Evolutionary conservation across 371 early-diverging fungal genomes (phyloP), one percentile per base, ranked within the genome.

Genomic region (Actinomortierella ambigua): DNA sequence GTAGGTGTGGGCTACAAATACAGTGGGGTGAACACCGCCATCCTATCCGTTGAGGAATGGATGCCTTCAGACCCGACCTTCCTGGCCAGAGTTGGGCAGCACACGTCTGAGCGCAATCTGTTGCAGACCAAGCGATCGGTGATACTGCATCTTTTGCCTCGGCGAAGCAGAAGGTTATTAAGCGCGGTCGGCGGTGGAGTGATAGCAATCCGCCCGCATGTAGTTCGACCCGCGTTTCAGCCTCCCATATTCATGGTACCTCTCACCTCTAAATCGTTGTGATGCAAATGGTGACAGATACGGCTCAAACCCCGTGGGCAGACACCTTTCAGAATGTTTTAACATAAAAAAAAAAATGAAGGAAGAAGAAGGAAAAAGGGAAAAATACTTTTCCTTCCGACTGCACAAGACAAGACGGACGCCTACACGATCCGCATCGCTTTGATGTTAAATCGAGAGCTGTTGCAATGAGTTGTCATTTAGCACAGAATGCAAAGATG

Each of bases 191-290:
- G 43, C 55, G 34, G 59, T 55, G 59, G 47, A 67, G 55, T 68
- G 68, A 51, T 58, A 57, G 68, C 68, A 68, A 50, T 58, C 55
- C 47, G 62, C 62, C 62, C 34, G 56, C 62, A 68, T 68, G 58
- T 48, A 68, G 50, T 62, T 68, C 62, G 59, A 62, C 62, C 52
- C 55, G 62, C 55, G 62, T 68, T 68, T 68, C 68, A 62, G 68
- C 54, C 53, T 61, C 49, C 61, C 68, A 61, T 57, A 67, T 67
- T 66, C 34, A 68, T 59, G 51, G 42, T 68, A 23, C 56, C 68
- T 62, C 57, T 62, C 68, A 55, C 68, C 62, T 54, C 58, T 62
- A 68, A 49, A 42, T 60, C 61, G 39, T 67, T 60, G 57, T 54
- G 61, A 67, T 61, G 50, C 67, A 61, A 61, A 68, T 61, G 59